Conservation (phyloP, 495 filamentous ascomycete genomes). For the Talaromyces nanjingensis region DNA sequence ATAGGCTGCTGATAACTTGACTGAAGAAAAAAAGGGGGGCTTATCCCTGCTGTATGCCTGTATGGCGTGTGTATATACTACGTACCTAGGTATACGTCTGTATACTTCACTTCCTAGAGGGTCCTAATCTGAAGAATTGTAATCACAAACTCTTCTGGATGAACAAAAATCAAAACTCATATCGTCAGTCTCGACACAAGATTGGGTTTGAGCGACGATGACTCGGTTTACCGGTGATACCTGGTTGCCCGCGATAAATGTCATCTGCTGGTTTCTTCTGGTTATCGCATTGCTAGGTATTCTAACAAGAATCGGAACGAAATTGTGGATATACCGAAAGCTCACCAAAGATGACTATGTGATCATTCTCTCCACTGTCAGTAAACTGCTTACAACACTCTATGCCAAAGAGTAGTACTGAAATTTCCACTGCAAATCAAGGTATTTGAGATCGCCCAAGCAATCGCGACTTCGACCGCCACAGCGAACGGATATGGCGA, state of each 20-base stretch:
- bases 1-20: too few relatives aligned
- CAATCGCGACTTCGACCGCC: slow-evolving; percentile 17
- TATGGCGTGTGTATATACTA: too few relatives aligned
- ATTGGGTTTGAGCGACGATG: background rate
- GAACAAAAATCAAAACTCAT: background rate
- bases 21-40: too few relatives aligned
- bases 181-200: too few relatives aligned
- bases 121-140: too few relatives aligned
- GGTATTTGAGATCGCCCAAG: slow-evolving; percentile 12
- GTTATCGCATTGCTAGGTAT: slow-evolving; percentile 16
- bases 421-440: background rate
- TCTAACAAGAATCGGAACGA: slow-evolving; percentile 15
- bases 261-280: slow-evolving; percentile 19
- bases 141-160: too few relatives aligned
- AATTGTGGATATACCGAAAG: slow-evolving; percentile 15
- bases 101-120: too few relatives aligned
- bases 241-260: slow-evolving; percentile 9
- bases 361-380: slow-evolving; percentile 16
- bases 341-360: slow-evolving; percentile 17
- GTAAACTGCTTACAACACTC: too few relatives aligned
- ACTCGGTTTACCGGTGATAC: slow-evolving; percentile 7
- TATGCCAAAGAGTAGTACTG: background rate
- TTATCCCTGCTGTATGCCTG: too few relatives aligned
- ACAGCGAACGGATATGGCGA: slow-evolving; percentile 19
- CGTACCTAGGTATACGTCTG: too few relatives aligned